A percentile compares a stretch with the other conserved stretches of the same genome.
Conservation (phyloP, 139 green algal genomes). For the Haematococcus sp. region DNA sequence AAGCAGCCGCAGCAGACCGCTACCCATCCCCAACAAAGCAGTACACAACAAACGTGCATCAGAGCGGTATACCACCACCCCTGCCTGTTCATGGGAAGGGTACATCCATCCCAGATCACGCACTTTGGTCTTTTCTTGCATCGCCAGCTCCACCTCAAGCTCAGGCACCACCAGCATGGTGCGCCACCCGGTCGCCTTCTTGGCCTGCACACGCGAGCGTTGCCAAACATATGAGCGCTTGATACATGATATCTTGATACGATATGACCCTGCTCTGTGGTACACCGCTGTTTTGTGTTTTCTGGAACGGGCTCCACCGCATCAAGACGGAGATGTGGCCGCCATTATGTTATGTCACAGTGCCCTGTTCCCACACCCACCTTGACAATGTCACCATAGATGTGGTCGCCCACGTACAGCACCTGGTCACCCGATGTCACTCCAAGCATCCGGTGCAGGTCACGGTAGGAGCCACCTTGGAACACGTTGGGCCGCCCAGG, state of each 20-base stretch:
- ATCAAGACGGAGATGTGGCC: slow-evolving; percentile 72
- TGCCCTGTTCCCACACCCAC: background rate
- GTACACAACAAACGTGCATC: no score
- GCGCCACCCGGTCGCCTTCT: slow-evolving; percentile 88
- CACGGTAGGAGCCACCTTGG: slow-evolving; percentile 59
- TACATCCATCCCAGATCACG: background rate
- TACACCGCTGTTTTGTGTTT: no score
- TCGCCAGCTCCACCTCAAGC: slow-evolving; percentile 73
- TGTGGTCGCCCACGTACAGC: slow-evolving; percentile 89
- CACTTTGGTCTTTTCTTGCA: slow-evolving; percentile 27
- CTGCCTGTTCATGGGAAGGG: no score
- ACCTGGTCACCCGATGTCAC: slow-evolving; percentile 58
- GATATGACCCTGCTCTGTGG: no score
- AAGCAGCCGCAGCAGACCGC: no score
- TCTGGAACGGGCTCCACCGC: background rate
- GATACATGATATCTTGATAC: no score
- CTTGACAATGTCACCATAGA: slow-evolving; percentile 87
- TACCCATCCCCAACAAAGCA: no score
- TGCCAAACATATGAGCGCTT: no score
- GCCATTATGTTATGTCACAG: no score
- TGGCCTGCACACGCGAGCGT: slow-evolving; percentile 61
- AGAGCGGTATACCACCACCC: background rate
- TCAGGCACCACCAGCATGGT: slow-evolving; percentile 98
- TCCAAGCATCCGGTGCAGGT: slow-evolving; percentile 90
- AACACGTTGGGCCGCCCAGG: slow-evolving; percentile 20